phyloP scores from a whole-genome alignment of 306 rosid species.

The Quercus engelmannii region DNA sequence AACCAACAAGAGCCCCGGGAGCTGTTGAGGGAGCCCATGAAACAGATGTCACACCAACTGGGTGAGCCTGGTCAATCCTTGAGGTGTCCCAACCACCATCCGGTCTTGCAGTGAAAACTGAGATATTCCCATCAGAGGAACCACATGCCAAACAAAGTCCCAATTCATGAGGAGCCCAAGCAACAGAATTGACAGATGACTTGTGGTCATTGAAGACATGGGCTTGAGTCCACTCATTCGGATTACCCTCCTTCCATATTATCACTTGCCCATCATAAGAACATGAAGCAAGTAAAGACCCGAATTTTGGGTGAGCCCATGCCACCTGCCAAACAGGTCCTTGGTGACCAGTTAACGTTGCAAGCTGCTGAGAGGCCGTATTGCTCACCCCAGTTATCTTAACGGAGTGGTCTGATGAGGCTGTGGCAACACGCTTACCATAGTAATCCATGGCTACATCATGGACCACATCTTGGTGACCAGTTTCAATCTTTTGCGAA shows the following conservation, averaged over 20 bases:
- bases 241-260: slow-evolving; percentile 85
- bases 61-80: slow-evolving; percentile 75
- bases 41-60: slow-evolving; percentile 84
- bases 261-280: slow-evolving; percentile 73
- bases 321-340: slow-evolving; percentile 85
- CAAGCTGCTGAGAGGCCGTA: slow-evolving; percentile 67
- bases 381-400: slow-evolving; percentile 82
- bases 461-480: slow-evolving; percentile 73
- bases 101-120: slow-evolving; percentile 64
- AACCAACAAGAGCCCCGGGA: slow-evolving; percentile 73
- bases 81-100: slow-evolving; percentile 82
- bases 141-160: slow-evolving; percentile 84
- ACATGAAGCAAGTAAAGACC: slow-evolving; percentile 72
- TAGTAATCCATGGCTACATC: slow-evolving; percentile 85
- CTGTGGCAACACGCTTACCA: slow-evolving; percentile 81
- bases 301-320: slow-evolving; percentile 88
- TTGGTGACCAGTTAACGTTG: slow-evolving; percentile 70
- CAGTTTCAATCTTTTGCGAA: slow-evolving; percentile 71
- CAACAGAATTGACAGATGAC: slow-evolving; percentile 72
- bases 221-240: slow-evolving; percentile 70
- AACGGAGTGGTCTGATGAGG: slow-evolving; percentile 78
- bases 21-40: slow-evolving; percentile 91
- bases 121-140: slow-evolving; percentile 84
- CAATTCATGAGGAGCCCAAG: slow-evolving; percentile 94
- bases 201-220: slow-evolving; percentile 71